Evolutionary conservation across 306 rosid species (phyloP), one percentile per base, ranked within the genome.

Genomic region (Dalbergia cochinchinensis): DNA sequence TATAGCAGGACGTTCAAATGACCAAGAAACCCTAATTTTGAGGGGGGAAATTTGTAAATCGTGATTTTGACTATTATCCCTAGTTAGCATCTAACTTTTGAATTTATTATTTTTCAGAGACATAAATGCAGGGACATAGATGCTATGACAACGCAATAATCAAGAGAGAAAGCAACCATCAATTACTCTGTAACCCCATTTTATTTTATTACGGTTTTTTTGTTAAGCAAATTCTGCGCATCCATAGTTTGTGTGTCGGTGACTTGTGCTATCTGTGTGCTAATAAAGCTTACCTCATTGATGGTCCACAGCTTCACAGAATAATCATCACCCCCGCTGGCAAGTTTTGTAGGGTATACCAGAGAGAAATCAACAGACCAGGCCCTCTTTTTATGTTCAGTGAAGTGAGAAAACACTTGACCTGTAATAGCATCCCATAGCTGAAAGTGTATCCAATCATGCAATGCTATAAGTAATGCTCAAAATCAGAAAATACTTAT

Each of bases 361-460:
- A 5, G 82, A 50, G 94, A 89, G 83, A 93, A 93, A 84, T 91
- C 94, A 55, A 91, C 90, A 47, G 94, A 93, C 96, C 97, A 93
- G 16, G 97, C 94, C 89, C 92, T 91, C 78, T 63, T 89, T 73
- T 53, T 87, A 70, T 93, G 96, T 82, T 85, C 94, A 4, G 63
- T 77, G 88, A 82, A 89, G 73, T 81, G 86, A 87, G 88, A 60
- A 83, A 88, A 83, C 66, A 41, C 90, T 83, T 87, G 91, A 73
- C 97, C 92, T 13, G 94, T 88, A 79, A 76, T 80, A 61, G 92
- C 96, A 87, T 93, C 97, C 97, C 97, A 91, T 79, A 93, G 77
- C 97, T 93, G 86, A 73, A 88, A 84, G 58, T 61, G 74, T 68
- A 82, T 64, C 68, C 68, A 81, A 78, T 78, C 6, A 82, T 69